A percentile compares a stretch with the other conserved stretches of the same genome.
Conservation (phyloP, 208 protist genomes). For the Wallacemonas sp. region DNA sequence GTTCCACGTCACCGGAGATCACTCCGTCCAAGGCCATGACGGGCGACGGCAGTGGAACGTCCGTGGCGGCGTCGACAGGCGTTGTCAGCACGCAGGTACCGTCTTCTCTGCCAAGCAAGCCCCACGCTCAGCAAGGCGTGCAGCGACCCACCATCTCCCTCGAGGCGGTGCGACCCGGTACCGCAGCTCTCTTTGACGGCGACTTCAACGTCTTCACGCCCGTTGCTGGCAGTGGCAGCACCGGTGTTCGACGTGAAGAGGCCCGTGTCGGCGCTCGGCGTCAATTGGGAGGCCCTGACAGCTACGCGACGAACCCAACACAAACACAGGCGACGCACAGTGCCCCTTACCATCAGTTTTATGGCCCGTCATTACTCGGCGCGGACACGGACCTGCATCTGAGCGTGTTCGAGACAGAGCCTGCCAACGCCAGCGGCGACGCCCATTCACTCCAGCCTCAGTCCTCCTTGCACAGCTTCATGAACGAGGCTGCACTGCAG, state of each 20-base stretch:
- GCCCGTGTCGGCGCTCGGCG: too few species aligned
- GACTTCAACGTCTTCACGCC: slow-evolving; percentile 9
- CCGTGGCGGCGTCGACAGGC: neutral
- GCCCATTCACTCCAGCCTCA: neutral
- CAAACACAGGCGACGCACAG: too few species aligned
- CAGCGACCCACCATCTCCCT: neutral
- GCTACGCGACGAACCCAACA: too few species aligned
- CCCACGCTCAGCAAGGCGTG: neutral
- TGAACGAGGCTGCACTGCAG: slow-evolving; percentile 2
- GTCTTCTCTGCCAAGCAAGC: neutral
- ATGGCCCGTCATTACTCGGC: too few species aligned
- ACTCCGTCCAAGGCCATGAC: neutral
- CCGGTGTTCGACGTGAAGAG: neutral
- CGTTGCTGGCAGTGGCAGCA: neutral
- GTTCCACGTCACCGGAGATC: neutral
- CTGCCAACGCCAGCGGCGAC: neutral
- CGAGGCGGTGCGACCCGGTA: neutral
- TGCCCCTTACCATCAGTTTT: too few species aligned
- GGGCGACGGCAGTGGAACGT: neutral
- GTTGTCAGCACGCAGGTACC: neutral
- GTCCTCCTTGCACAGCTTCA: neutral
- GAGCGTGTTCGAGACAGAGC: neutral
- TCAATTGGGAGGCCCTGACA: too few species aligned
- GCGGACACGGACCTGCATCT: too few species aligned
- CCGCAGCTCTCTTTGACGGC: neutral